These are phyloP conservation scores for Ehretia macrophylla DNA, from an alignment of 257 asterid species.

Conservation along the genomic window DNA sequence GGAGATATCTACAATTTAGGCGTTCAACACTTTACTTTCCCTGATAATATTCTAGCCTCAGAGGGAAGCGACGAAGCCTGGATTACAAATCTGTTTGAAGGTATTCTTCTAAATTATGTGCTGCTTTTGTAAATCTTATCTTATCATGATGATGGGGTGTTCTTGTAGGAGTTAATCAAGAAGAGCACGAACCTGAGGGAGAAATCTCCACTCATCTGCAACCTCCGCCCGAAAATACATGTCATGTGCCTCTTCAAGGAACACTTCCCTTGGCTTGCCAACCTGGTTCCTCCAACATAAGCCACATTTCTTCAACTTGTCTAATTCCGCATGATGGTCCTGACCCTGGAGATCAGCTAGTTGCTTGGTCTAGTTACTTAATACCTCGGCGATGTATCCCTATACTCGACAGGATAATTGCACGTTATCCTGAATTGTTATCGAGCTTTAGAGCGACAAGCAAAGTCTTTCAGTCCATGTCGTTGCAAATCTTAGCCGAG, in stretches of 20 bases:
- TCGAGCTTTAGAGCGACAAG: constrained; percentile 9
- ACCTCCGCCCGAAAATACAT: background rate
- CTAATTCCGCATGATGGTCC: constrained; percentile 14
- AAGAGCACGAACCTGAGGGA: background rate
- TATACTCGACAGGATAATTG: constrained; percentile 10
- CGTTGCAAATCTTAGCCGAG: constrained; percentile 15
- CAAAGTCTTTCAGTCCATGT: background rate
- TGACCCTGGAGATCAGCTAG: constrained; percentile 12
- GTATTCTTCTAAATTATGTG: too few species aligned
- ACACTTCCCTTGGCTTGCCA: constrained; percentile 1
- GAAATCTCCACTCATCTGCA: constrained; percentile 1
- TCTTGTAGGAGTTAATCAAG: too few species aligned
- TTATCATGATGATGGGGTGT: too few species aligned
- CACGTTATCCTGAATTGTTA: constrained; percentile 10
- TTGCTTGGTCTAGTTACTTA: constrained; percentile 12
- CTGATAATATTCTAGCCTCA: too few species aligned
- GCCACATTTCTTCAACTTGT: constrained; percentile 10
- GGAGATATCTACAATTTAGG: too few species aligned
- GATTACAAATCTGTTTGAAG: too few species aligned
- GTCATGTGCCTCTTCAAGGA: too few species aligned
- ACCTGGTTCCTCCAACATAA: background rate
- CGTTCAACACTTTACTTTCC: too few species aligned
- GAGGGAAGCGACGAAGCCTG: too few species aligned
- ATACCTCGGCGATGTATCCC: constrained; percentile 18
- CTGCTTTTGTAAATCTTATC: too few species aligned